A percentile compares a stretch with the other conserved stretches of the same genome.
phyloP scores from a whole-genome alignment of 2,329 filamentous ascomycete genomes.

The Hypoxylon sp. region DNA sequence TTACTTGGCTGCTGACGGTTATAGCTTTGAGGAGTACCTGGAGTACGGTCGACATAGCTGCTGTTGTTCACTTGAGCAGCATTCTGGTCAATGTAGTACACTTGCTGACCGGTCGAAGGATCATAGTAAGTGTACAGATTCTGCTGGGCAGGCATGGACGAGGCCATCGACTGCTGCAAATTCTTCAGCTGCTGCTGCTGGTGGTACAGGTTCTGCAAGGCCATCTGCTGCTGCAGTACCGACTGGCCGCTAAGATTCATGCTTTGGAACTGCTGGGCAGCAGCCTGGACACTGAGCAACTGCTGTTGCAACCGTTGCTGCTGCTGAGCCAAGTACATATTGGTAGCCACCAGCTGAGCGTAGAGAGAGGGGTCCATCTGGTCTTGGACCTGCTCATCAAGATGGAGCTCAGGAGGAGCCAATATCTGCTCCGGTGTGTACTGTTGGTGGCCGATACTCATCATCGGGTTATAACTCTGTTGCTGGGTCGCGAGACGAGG shows the following conservation, averaged over 20 bases:
- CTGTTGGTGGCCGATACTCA: slow-evolving; percentile 61
- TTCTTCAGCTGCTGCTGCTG: slow-evolving; percentile 75
- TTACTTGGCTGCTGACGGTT: slow-evolving; percentile 64
- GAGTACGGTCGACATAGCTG: slow-evolving; percentile 63
- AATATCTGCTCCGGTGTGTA: slow-evolving; percentile 91
- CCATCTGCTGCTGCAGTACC: slow-evolving; percentile 62
- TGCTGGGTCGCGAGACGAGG: slow-evolving; percentile 58
- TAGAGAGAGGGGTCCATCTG: slow-evolving; percentile 89
- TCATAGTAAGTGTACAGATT: slow-evolving; percentile 89
- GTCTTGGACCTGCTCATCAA: slow-evolving; percentile 77
- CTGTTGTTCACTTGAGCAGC: slow-evolving; percentile 60
- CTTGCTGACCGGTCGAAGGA: slow-evolving; percentile 86
- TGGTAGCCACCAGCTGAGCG: slow-evolving; percentile 90
- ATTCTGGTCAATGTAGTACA: slow-evolving; percentile 81
- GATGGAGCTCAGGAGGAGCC: slow-evolving; percentile 84
- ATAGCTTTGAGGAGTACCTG: slow-evolving; percentile 53
- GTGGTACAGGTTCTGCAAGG: slow-evolving; percentile 68
- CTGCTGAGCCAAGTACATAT: slow-evolving; percentile 92
- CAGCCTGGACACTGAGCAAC: slow-evolving; percentile 84
- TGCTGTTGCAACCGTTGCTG: slow-evolving; percentile 97
- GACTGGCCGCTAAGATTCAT: slow-evolving; percentile 75
- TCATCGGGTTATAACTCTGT: slow-evolving; percentile 50
- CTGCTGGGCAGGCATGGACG: slow-evolving; percentile 73
- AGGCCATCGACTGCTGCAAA: slow-evolving; percentile 72
- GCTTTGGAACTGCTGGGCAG: slow-evolving; percentile 85